Percentiles rank a stretch among this genome's conserved stretches.
These are phyloP conservation scores for Collybiopsis confluens DNA, from an alignment of 768 basidiomycete species.

Conservation along the genomic window DNA sequence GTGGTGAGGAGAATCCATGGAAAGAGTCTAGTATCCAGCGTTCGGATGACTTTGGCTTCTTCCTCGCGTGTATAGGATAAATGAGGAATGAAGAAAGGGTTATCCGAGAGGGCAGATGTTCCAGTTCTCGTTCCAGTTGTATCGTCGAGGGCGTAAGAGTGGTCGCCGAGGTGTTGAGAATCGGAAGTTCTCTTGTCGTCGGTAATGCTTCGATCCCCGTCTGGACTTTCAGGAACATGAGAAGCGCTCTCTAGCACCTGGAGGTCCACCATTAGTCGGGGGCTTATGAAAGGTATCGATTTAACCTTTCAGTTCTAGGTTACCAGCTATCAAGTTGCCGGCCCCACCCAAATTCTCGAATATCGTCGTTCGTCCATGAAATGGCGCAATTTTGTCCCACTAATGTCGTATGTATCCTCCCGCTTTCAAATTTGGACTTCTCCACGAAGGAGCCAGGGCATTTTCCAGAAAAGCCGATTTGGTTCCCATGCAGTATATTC, in stretches of 20 bases:
- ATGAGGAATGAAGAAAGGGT: constrained; percentile 22
- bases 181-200: neutral
- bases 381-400: constrained; percentile 12
- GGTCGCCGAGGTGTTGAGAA: too few species aligned
- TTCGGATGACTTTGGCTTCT: constrained; percentile 26
- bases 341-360: neutral
- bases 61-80: constrained; percentile 28
- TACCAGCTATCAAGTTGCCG: neutral
- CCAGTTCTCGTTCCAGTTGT: constrained; percentile 10
- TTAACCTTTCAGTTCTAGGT: neutral
- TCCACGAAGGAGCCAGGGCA: too few species aligned
- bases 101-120: constrained; percentile 12
- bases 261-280: too few species aligned
- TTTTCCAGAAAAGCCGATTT: too few species aligned
- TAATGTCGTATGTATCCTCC: too few species aligned
- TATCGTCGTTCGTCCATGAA: constrained; percentile 8
- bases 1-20: constrained; percentile 30
- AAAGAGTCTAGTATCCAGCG: constrained; percentile 24
- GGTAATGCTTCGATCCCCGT: too few species aligned
- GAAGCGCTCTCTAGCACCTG: neutral
- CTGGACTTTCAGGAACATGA: neutral
- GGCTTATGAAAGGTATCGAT: neutral
- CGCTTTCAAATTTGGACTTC: too few species aligned
- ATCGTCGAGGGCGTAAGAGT: neutral
- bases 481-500: too few species aligned